Conservation (phyloP, 371 early-diverging fungal species). For the Mortierella sp. region DNA sequence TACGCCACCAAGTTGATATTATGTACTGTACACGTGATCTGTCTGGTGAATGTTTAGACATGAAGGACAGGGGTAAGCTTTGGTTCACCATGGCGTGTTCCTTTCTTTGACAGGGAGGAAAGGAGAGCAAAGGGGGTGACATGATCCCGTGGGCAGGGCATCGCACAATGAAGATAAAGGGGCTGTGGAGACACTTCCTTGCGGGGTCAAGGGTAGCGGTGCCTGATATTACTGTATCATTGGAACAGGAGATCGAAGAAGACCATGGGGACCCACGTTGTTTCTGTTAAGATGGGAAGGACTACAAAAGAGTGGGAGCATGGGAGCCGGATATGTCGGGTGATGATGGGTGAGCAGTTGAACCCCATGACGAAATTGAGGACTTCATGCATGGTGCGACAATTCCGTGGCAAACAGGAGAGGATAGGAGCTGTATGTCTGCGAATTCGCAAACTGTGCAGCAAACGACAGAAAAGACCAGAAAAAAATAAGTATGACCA, state of each 20-base stretch:
- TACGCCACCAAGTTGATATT: too few relatives aligned
- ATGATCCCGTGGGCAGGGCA: not conserved
- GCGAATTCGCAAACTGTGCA: not conserved
- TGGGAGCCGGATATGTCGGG: not conserved
- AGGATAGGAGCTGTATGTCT: not conserved
- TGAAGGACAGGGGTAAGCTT: not conserved
- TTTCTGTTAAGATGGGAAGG: not conserved
- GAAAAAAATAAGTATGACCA: not conserved
- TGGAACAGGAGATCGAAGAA: too few relatives aligned
- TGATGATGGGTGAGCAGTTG: not conserved
- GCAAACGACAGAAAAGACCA: too few relatives aligned
- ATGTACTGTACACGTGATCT: too few relatives aligned
- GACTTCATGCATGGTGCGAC: not conserved
- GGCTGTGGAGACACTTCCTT: not conserved
- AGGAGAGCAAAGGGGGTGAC: not conserved
- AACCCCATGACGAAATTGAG: not conserved
- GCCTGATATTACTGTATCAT: constrained; percentile 2
- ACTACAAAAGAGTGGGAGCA: not conserved
- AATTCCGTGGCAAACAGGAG: constrained; percentile 6
- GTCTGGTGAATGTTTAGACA: not conserved
- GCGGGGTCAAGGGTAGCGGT: not conserved
- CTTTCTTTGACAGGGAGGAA: not conserved
- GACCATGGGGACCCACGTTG: too few relatives aligned
- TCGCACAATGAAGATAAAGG: not conserved
- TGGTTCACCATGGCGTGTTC: not conserved